Percentiles rank a stretch among this genome's conserved stretches.
phyloP scores from a whole-genome alignment of 1,284 basidiomycete species.

The Heterobasidion occidentale region DNA sequence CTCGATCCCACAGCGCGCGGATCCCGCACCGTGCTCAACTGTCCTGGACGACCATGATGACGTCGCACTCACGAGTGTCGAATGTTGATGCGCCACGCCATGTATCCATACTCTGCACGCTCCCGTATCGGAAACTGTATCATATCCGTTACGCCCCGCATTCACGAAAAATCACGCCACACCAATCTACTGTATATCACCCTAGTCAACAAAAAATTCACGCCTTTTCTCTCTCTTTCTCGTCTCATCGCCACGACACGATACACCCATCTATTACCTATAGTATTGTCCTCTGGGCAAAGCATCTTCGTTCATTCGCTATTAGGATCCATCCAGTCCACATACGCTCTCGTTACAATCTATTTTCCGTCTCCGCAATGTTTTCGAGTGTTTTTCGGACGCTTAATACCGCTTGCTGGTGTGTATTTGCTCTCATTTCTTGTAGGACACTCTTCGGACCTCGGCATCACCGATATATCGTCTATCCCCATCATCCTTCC shows the following conservation, averaged over 20 bases:
- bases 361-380: too few relatives aligned
- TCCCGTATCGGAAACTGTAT: not conserved
- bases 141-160: not conserved
- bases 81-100: not conserved
- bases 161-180: too few relatives aligned
- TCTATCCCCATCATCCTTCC: not conserved
- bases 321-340: too few relatives aligned
- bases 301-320: too few relatives aligned
- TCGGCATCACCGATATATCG: not conserved
- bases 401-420: not conserved
- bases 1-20: not conserved
- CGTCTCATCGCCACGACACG: too few relatives aligned
- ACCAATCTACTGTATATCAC: not conserved
- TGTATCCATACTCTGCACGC: not conserved
- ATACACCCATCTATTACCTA: too few relatives aligned
- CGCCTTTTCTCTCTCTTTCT: too few relatives aligned
- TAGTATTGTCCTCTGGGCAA: too few relatives aligned
- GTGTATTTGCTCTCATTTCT: not conserved
- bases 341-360: too few relatives aligned
- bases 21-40: not conserved
- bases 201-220: not conserved
- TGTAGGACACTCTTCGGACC: not conserved
- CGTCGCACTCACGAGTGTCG: not conserved
- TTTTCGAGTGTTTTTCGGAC: too few relatives aligned
- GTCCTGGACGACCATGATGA: not conserved